These are phyloP conservation scores for Rhododendron vialii DNA, from an alignment of 148 eudicot species.

Conservation along the genomic window DNA sequence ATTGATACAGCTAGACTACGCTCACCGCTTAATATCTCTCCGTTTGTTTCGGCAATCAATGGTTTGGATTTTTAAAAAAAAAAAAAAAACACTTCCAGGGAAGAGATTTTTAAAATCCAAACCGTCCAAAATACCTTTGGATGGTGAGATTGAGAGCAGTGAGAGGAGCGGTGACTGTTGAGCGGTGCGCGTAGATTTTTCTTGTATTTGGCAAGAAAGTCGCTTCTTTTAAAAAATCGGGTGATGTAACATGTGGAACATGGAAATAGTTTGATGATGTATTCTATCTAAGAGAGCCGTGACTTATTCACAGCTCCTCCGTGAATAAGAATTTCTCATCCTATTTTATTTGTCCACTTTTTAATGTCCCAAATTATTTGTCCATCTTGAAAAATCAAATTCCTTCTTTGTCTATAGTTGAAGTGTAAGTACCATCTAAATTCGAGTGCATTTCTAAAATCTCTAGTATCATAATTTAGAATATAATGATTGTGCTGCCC, in stretches of 20 bases:
- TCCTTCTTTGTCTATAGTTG: background rate
- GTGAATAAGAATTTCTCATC: no score
- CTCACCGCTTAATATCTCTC: no score
- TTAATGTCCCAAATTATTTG: background rate
- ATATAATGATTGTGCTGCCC: background rate
- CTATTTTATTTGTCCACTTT: background rate
- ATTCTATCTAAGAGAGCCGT: background rate
- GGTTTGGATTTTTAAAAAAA: no score
- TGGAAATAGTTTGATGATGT: background rate
- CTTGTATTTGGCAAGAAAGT: background rate
- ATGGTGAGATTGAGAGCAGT: no score
- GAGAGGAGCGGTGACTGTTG: no score
- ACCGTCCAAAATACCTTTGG: no score
- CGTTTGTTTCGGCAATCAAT: no score
- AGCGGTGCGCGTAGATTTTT: no score
- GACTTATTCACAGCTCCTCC: no score
- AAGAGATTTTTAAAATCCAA: no score
- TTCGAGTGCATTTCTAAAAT: background rate
- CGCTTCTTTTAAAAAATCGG: background rate
- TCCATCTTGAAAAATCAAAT: background rate
- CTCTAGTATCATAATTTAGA: background rate
- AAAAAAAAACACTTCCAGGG: no score
- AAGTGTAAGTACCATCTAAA: background rate
- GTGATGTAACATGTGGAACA: background rate
- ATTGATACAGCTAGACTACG: background rate